These are phyloP conservation scores for Amphichorda felina DNA, from an alignment of 2,329 filamentous ascomycete genomes.

Conservation along the genomic window DNA sequence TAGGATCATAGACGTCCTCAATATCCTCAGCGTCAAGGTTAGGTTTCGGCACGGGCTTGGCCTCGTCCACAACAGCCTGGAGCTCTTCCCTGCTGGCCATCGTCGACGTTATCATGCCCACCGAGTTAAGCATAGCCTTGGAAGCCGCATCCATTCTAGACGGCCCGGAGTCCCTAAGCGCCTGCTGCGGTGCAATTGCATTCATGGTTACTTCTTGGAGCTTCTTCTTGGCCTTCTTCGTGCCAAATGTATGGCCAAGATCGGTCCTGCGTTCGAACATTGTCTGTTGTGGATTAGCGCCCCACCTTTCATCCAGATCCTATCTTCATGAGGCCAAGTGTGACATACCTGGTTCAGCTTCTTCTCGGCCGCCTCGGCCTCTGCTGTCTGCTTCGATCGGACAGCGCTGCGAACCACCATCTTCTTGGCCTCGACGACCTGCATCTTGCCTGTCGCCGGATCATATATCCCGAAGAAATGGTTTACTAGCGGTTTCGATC, in stretches of 20 bases:
- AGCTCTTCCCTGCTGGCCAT: conserved; percentile 58
- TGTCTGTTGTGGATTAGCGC: conserved; percentile 27
- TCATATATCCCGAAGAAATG: conserved; percentile 58
- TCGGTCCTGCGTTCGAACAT: conserved; percentile 52
- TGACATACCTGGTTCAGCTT: conserved; percentile 14
- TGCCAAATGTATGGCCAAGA: conserved; percentile 70
- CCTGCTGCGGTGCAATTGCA: conserved; percentile 43
- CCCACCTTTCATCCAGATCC: not conserved
- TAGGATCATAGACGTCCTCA: conserved; percentile 60
- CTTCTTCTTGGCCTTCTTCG: conserved; percentile 74
- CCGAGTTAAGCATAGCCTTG: conserved; percentile 48
- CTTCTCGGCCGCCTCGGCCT: conserved; percentile 11
- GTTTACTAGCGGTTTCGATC: conserved; percentile 30
- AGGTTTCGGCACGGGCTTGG: conserved; percentile 61
- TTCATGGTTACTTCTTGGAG: conserved; percentile 59
- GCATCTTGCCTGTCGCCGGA: conserved; percentile 42
- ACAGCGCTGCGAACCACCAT: conserved; percentile 48
- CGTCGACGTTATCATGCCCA: conserved; percentile 47
- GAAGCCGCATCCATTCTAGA: conserved; percentile 42
- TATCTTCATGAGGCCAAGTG: not conserved
- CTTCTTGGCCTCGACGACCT: conserved; percentile 52
- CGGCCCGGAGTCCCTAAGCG: too few relatives aligned
- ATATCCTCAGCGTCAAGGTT: conserved; percentile 56
- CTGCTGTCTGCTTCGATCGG: conserved; percentile 38
- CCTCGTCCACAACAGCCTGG: conserved; percentile 50